phyloP scores from a whole-genome alignment of 805 yeast species.

The Wickerhamiella galacta region DNA sequence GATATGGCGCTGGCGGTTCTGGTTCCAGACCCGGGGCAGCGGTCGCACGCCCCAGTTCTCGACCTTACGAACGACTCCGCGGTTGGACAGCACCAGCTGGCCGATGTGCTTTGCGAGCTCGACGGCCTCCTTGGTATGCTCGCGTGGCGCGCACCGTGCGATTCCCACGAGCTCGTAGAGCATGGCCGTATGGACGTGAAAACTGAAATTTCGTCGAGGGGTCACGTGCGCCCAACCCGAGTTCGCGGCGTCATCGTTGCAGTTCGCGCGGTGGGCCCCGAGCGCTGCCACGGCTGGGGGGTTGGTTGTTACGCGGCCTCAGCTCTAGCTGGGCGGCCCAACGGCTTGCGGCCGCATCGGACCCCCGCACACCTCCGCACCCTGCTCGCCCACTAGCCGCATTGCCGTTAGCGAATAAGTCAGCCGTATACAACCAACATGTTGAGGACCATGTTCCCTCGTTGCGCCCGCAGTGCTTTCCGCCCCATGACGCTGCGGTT shows the following conservation, averaged over 20 bases:
- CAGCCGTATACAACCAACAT: neutral
- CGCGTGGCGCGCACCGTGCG: conserved; percentile 46
- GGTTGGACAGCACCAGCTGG: conserved; percentile 61
- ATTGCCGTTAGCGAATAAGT: neutral
- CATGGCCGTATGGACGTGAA: conserved; percentile 36
- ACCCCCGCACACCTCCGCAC: too few relatives aligned
- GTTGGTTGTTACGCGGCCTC: too few relatives aligned
- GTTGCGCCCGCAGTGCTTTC: neutral
- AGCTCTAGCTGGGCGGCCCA: too few relatives aligned
- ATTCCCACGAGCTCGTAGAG: conserved; percentile 81
- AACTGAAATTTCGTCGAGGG: conserved; percentile 1
- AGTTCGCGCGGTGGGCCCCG: too few relatives aligned
- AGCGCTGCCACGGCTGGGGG: too few relatives aligned
- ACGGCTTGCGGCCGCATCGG: too few relatives aligned
- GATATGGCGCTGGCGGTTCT: conserved; percentile 77
- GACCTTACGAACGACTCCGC: conserved; percentile 84
- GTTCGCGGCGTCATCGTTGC: too few relatives aligned
- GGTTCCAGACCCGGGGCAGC: conserved; percentile 65
- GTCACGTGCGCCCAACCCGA: too few relatives aligned
- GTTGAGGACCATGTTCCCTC: neutral
- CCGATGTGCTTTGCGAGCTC: conserved; percentile 60
- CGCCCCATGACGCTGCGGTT: conserved; percentile 6
- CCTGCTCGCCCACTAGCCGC: too few relatives aligned
- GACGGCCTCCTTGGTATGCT: conserved; percentile 45
- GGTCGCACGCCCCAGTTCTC: conserved; percentile 63